Evolutionary conservation across 177 flowering plant species (phyloP).

Genomic region (Tripterygium wilfordii): DNA sequence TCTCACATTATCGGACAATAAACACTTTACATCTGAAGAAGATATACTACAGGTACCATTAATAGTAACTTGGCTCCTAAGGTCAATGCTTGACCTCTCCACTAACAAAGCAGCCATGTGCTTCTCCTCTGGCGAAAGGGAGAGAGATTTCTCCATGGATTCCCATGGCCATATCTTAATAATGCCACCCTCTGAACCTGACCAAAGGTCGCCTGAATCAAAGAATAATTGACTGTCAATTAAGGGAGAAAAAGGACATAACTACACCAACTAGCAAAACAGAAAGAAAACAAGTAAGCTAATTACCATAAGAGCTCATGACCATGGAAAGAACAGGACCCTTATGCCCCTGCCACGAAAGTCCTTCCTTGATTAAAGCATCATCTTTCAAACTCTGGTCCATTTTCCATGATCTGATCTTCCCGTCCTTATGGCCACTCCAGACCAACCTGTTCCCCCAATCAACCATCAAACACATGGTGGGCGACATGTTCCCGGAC

Average conservation of each 20-base stretch:
- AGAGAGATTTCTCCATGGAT: conserved; percentile 75
- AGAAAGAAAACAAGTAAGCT: neutral
- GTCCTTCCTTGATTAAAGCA: conserved; percentile 57
- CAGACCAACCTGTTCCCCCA: conserved; percentile 63
- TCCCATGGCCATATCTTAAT: conserved; percentile 96
- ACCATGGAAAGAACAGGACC: conserved; percentile 71
- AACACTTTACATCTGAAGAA: conserved; percentile 64
- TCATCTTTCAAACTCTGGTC: conserved; percentile 40
- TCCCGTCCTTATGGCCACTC: conserved; percentile 98
- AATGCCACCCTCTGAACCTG: conserved; percentile 79
- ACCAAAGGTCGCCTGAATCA: conserved; percentile 86
- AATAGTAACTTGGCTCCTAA: conserved; percentile 64
- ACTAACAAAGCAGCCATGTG: conserved; percentile 89
- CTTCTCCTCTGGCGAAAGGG: conserved; percentile 58
- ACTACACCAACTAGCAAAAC: no score
- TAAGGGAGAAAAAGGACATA: conserved; percentile 1
- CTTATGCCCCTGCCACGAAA: conserved; percentile 85
- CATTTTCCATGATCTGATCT: conserved; percentile 88
- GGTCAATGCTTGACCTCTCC: conserved; percentile 82
- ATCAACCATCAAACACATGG: conserved; percentile 61
- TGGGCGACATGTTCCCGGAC: conserved; percentile 57
- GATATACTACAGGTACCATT: conserved; percentile 69
- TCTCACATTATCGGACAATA: conserved; percentile 59
- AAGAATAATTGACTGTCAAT: neutral
- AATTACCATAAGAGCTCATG: conserved; percentile 65